Evolutionary conservation across 495 filamentous ascomycete genomes (phyloP), one percentile per base, ranked within the genome.

Genomic region (Lophium mytilinum): DNA sequence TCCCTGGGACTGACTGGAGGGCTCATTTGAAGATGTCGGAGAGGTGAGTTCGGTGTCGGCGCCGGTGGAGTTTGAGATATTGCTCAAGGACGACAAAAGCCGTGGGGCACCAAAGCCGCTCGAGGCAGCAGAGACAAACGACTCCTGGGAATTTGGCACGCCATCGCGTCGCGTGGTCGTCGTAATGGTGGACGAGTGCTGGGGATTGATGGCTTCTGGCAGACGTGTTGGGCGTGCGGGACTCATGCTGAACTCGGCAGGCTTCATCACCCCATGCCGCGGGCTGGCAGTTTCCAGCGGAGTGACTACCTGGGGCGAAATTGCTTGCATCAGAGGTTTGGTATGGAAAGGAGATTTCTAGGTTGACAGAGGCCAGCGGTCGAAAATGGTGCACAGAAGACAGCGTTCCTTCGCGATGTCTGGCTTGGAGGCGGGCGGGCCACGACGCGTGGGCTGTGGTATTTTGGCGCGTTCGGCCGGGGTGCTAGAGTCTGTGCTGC

Each of bases 61-160:
- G 12, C 24, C 49, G 40, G 59, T 66, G 5, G 59, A 52, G 15
- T 40, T 56, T 11, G 63, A 66, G 5, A 66, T 36, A 41, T 66
- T 66, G 53, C 63, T 66, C 41, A 47, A 54, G 9, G 59, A 62
- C 19, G 52, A 52, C 9, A 52, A 49, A 37, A 62, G 18, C 12
- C 33, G 51, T 17, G 59, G 59, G 30, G 52, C 17, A 17, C 30
- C 56, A 36, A 47, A 57, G 24, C 59, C 56, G 9, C 55, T 57
- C 6, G 56, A 49, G 2, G 50, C 37, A 14, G 42, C 37, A 14
- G 63, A 66, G 14, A 66, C 37, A 17, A 39, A 59, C 1, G 63
- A 66, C 49, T 66, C 63, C 46, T 66, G 63, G 36, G 63, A 66
- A 39, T 56, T 55, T 9, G 58, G 62, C 42, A 58, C 45, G 14